Evolutionary conservation across 164 flowering plant genomes (phyloP), one percentile per base, ranked within the genome.

Genomic region (Litsea cubeba): DNA sequence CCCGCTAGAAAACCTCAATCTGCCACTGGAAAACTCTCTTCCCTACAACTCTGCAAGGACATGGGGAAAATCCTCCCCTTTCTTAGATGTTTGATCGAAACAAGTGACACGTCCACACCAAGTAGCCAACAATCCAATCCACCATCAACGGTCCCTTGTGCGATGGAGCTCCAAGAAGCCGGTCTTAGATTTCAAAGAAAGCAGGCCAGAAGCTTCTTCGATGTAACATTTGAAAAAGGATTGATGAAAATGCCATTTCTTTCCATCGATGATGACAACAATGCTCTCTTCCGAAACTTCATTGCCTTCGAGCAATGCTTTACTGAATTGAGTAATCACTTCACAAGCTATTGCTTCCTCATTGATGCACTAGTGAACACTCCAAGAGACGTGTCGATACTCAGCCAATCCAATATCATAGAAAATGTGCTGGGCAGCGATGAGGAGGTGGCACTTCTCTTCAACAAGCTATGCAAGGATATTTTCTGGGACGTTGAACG

Each of bases 301-400:
- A 89, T 93, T 1, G 93, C 97, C 0, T 88, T 85, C n/a, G 98
- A 93, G 79, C 97, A 91, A 71, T 89, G 91, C 66, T 93, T 88
- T 70, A 77, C 88, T 23, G 90, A 90, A 69, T 85, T 91, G 81
- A 76, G 84, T 76, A 89, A 86, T 62, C 84, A 84, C 62, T 78
- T 86, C 40, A 82, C 91, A 0, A 77, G 86, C 0, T 88, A 81
- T 69, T 68, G 84, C 0, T 81, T 81, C 60, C 82, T 88, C 79
- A 88, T 88, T 87, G 86, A 88, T 74, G 79, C 81, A 76, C 78
- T 88, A 51, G 83, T 88, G 12, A 87, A 86, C 76, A 77, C 74
- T 6, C 82, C 78, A 1, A 78, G 58, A 74, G 91, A 85, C 32
- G 87, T 88, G 14, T 78, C 67, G 23, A 81, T 84, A 2, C 78